Evolutionary conservation across 2,329 filamentous ascomycete genomes (phyloP), one percentile per base, ranked within the genome.

Genomic region (Arthrobotrys megalospora): DNA sequence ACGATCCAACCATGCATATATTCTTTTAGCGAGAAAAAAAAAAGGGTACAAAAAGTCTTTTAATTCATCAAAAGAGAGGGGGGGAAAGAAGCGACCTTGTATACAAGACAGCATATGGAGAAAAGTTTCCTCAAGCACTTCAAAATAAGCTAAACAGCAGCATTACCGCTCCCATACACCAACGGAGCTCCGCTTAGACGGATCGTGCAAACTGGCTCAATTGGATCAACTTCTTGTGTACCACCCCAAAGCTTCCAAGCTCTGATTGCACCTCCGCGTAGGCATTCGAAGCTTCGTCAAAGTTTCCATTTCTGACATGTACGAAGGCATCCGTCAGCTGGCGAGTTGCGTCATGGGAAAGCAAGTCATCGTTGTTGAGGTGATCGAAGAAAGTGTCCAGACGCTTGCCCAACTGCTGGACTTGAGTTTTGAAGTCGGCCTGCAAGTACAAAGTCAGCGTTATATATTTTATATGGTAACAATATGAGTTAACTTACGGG

Each of bases 331-430:
- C 45, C 0, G 75, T 78, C 28, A 78, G 24, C 28, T 12, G 45
- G 14, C 53, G 21, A 19, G 62, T 53, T 12, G 53, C 58, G 11
- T 71, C 45, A 8, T 38, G 75, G 12, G 67, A 63, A 21, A 72
- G 19, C 36, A 67, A 24, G 52, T 98, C 94, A 83, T 94, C 92
- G 81, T 98, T 98, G 88, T 98, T 99, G 55, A 99, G 87, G 84
- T 97, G 94, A 83, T 99, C 95, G 84, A 97, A 98, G n/a, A 99
- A 87, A 62, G 97, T 91, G 82, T 92, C 93, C 76, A 99, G 88
- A 32, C 96, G 91, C 86, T 97, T 97, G 84, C 97, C 93, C 1
- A 94, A 96, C 83, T 98, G 96, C 82, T 93, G 92, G 19, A 99
- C 94, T 84, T 98, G 94, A 12, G 91, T 88, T 93, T 91, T 86